A percentile compares a stretch with the other conserved stretches of the same genome.
These are phyloP conservation scores for Capsicum pubescens DNA, from an alignment of 257 asterid species.

Conservation along the genomic window DNA sequence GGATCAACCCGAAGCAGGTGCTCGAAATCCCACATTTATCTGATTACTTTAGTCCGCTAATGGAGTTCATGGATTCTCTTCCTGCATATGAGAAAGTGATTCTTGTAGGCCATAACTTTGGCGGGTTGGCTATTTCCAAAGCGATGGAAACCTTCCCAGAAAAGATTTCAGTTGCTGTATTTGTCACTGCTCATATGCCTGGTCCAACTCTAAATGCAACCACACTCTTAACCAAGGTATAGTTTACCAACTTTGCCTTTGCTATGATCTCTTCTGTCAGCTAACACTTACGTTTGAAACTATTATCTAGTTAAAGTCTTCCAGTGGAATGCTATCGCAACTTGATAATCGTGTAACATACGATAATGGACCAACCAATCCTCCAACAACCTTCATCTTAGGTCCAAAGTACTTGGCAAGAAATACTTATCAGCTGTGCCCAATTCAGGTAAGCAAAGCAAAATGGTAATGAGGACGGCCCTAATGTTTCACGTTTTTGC, in stretches of 20 bases:
- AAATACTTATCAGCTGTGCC: background rate
- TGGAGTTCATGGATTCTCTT: constrained; percentile 42
- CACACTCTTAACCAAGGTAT: constrained; percentile 32
- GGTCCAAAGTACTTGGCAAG: background rate
- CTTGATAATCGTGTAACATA: background rate
- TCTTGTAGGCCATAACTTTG: constrained; percentile 48
- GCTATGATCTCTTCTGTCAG: background rate
- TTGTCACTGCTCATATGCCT: constrained; percentile 42
- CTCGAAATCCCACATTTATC: constrained; percentile 29
- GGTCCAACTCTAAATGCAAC: constrained; percentile 34
- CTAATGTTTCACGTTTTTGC: background rate
- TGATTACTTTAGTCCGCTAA: constrained; percentile 34
- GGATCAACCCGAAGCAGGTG: constrained; percentile 36
- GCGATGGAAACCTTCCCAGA: constrained; percentile 51
- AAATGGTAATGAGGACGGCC: background rate
- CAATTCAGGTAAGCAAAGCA: background rate
- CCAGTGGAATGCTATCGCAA: background rate
- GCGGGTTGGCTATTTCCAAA: constrained; percentile 44
- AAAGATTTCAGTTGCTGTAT: constrained; percentile 42
- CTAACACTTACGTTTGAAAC: background rate
- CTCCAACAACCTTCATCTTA: too few species aligned
- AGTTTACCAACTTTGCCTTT: background rate
- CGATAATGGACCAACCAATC: background rate
- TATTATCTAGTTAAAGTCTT: background rate
- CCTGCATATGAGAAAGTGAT: constrained; percentile 38